A percentile compares a stretch with the other conserved stretches of the same genome.
Evolutionary conservation across 345 rosid species (phyloP).

Genomic region (Mallotus nudiflorus): DNA sequence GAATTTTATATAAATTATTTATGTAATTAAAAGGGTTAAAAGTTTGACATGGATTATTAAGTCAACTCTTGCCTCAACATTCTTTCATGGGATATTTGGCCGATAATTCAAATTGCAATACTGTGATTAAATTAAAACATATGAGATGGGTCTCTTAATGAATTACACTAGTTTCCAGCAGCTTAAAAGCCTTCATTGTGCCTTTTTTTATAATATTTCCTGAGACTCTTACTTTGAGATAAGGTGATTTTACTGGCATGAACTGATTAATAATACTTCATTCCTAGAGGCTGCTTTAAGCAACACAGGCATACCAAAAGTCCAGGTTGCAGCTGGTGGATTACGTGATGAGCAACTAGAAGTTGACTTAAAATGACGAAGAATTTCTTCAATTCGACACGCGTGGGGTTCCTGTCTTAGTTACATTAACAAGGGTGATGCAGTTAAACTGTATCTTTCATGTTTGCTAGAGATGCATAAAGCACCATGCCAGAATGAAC

Average conservation of each 20-base stretch:
- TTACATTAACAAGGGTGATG: slow-evolving; percentile 74
- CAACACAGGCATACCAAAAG: slow-evolving; percentile 80
- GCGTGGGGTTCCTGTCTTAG: slow-evolving; percentile 65
- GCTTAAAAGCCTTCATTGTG: neutral
- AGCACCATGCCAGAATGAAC: neutral
- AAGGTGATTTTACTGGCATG: neutral
- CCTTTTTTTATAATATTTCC: neutral
- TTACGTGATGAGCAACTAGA: slow-evolving; percentile 79
- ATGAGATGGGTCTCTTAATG: neutral
- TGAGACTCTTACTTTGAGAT: neutral
- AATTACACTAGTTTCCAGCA: neutral
- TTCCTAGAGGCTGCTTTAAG: slow-evolving; percentile 82
- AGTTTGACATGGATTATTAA: too few species aligned
- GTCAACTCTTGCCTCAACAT: too few species aligned
- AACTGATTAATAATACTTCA: slow-evolving; percentile 11
- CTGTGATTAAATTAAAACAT: too few species aligned
- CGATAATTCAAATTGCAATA: too few species aligned
- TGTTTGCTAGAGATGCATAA: neutral
- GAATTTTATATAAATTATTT: too few species aligned
- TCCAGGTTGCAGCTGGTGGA: too few species aligned
- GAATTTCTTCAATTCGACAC: slow-evolving; percentile 87
- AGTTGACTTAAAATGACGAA: slow-evolving; percentile 90
- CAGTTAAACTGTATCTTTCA: neutral
- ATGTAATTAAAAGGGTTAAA: too few species aligned
- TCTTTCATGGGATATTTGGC: too few species aligned